Base-by-base conservation (phyloP, 768 basidiomycete genomes). In the Agaricus sinodeliciosus region DNA sequence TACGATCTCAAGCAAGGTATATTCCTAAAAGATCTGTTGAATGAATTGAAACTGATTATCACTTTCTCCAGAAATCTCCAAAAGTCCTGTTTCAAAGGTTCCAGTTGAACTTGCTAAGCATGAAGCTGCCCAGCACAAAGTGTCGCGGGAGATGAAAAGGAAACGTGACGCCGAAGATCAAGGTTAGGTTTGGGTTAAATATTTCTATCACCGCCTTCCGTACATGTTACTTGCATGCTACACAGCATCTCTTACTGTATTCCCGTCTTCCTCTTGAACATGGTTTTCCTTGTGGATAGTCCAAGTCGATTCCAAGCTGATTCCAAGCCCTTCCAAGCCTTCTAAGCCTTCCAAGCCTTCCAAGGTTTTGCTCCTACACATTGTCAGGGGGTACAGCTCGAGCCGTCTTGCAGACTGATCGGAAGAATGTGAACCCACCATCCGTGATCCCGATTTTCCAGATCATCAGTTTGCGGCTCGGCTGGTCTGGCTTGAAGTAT, bases 1-100 rank as follows among this genome's bases (percentile, higher is more conserved):
- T 94, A 94, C 76, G 94, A 98, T 67, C 80, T 98, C 60, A 95
- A 88, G 75, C 87, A 93, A 78, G 89, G 90, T 85, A 66, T 58
- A 79, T 61, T 55, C 54, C 39, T 51, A 31, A n/a, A 27, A 25
- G 16, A n/a, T 39, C 12, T 39, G 37, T 8, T 39, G 3, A 3
- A 39, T 28, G n/a, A 45, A 51, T 13, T n/a, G 18, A 34, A 8
- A 48, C 19, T 48, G 36, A 48, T 39, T 7, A 25, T 18, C 15
- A 12, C 49, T 58, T 44, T 46, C 31, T 49, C 31, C 67, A 90
- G 94, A 97, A 71, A 94, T 95, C 59, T 85, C 85, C 15, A 97
- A 97, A 77, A 91, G 88, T 58, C 93, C 94, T 0, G 87, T 93
- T 57, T 91, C 88, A 9, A 94, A 94, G 65, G 87, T 96, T 51